Base-by-base conservation (phyloP, 306 rosid species). In the Benincasa hispida region DNA sequence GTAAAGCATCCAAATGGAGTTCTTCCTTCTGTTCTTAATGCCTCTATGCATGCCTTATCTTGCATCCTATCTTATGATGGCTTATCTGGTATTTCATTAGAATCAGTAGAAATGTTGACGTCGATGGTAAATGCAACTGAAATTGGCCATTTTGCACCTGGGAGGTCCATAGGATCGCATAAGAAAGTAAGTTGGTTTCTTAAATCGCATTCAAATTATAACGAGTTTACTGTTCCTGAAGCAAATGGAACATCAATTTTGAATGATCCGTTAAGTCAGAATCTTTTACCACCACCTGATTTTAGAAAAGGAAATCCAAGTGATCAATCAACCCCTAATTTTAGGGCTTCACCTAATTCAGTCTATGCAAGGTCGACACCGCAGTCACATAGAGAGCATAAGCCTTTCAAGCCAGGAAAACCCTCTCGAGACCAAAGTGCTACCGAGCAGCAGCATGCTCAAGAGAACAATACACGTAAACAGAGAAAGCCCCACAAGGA, bases 31-130 rank as follows among this genome's bases (percentile, higher is more conserved):
- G 70, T 77, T 55, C 87, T 94, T 24, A 85, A 45, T 27, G 87
- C 85, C 47, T 88, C 97, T 4, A 21, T 90, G 59, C 60, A 84
- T 72, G 90, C 95, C 60, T 51, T 94, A 55, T 78, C 90, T 51
- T 39, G 87, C 73, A 84, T 90, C 77, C 81, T 94, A 82, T 89
- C 95, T 3, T 84, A 39, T 34, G 99, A 90, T 47, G 96, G 93
- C n/a, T 78, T 88, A 25, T 76, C 82, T 5, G 92, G 92, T 70
- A 39, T 87, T 76, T 21, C 86, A 24, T 30, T 50, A 39, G 84
- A 77, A 62, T 19, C 85, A 15, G 81, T 79, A 79, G 91, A 86
- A 77, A 47, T 55, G 17, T 82, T 75, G 72, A 73, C 87, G 37
- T 74, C 77, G 34, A 79, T 81, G 91, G 86, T 79, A 56, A 77